Conservation (phyloP, 345 rosid genomes). For the Arabis hirsuta region DNA sequence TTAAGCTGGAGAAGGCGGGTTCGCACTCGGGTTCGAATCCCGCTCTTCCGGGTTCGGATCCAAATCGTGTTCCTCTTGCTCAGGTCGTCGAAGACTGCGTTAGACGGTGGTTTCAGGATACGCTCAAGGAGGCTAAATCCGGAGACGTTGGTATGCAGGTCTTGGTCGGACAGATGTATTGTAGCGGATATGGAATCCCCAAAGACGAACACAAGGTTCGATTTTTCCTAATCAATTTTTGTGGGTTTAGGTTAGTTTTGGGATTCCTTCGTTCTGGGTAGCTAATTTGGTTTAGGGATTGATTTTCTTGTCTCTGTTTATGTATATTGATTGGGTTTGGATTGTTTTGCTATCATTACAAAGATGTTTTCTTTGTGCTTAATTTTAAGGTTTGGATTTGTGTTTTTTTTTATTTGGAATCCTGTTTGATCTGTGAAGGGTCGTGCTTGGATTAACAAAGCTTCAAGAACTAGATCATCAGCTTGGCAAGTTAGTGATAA, state of each 20-base stretch:
- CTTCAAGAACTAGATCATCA: slow-evolving; percentile 62
- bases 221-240: not conserved
- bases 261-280: not conserved
- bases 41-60: slow-evolving; percentile 36
- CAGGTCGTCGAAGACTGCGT: slow-evolving; percentile 74
- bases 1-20: slow-evolving; percentile 53
- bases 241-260: slow-evolving; percentile 11
- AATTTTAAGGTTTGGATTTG: not conserved
- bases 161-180: slow-evolving; percentile 88
- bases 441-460: slow-evolving; percentile 69
- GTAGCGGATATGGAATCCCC: slow-evolving; percentile 73
- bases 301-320: not conserved
- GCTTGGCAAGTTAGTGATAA: slow-evolving; percentile 69
- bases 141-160: slow-evolving; percentile 81
- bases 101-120: slow-evolving; percentile 76
- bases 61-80: slow-evolving; percentile 59
- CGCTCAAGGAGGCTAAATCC: slow-evolving; percentile 72
- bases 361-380: not conserved
- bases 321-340: slow-evolving; percentile 14
- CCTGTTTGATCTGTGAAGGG: slow-evolving; percentile 51
- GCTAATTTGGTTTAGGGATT: slow-evolving; percentile 1
- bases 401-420: slow-evolving; percentile 5
- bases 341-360: not conserved
- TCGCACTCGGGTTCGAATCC: slow-evolving; percentile 48
- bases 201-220: slow-evolving; percentile 71